Percentiles rank a stretch among this genome's conserved stretches.
These are phyloP conservation scores for Erythrophleum fordii DNA, from an alignment of 306 rosid genomes.

Conservation along the genomic window DNA sequence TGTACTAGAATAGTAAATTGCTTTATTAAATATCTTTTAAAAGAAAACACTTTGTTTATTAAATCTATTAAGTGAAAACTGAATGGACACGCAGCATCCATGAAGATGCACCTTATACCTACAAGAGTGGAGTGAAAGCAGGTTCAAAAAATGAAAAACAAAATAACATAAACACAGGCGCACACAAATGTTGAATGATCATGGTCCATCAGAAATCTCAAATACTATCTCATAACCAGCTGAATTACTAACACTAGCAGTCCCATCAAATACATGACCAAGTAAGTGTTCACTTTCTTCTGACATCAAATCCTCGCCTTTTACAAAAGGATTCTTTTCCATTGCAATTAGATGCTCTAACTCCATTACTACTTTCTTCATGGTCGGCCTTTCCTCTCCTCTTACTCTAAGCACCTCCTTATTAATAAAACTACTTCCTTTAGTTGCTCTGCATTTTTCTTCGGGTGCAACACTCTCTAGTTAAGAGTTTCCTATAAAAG, in stretches of 20 bases:
- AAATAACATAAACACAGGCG: no score
- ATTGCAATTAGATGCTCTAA: slow-evolving; percentile 41
- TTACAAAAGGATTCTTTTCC: slow-evolving; percentile 2
- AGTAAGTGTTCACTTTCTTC: slow-evolving; percentile 2
- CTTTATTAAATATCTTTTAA: no score
- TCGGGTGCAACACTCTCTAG: neutral
- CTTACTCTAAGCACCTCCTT: slow-evolving; percentile 35
- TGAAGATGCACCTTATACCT: no score
- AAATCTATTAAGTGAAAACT: no score
- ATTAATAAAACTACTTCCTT: slow-evolving; percentile 42
- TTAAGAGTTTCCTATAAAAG: neutral
- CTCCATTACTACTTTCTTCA: slow-evolving; percentile 50
- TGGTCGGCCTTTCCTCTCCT: slow-evolving; percentile 49
- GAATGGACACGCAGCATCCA: no score
- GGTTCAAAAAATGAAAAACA: no score
- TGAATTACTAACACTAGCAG: neutral
- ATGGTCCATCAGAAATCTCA: neutral
- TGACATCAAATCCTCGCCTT: neutral
- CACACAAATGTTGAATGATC: neutral
- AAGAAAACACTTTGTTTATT: no score
- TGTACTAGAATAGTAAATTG: no score
- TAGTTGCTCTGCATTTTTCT: slow-evolving; percentile 29
- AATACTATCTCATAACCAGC: neutral
- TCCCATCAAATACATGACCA: neutral
- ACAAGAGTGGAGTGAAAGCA: no score